Base-by-base conservation (phyloP, 1,284 basidiomycete species). In the Ceratobasidium sp. region DNA sequence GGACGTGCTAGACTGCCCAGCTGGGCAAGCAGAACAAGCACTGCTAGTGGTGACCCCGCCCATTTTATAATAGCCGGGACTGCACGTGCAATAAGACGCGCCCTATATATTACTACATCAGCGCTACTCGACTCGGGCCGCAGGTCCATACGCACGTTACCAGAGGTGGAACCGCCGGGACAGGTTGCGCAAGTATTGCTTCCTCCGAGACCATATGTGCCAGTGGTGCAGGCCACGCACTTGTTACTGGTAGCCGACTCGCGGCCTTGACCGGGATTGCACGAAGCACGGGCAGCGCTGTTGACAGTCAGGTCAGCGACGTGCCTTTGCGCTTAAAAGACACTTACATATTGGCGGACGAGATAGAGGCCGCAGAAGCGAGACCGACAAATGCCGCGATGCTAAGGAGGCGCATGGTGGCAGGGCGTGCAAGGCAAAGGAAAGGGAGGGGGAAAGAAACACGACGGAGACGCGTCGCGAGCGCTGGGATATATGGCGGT, bases 341-440 rank as follows among this genome's bases (percentile, higher is more conserved):
- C 9, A 72, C 54, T 27, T 7, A 72, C 68, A 58, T 9, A 11
- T 41, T 58, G 27, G 51, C 6, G 3, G 56, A 27, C 8, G 54
- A 9, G 27, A 72, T 39, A 24, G 39, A 61, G 24, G 68, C 43
- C 2, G 68, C 46, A 46, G 41, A 56, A 49, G 29, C 68, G 27
- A 61, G 43, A 39, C 43, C 37, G 24, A 22, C 27, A 9, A 51
- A 66, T 14, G 37, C 31, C 22, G 34, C 31, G 22, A 66, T 54
- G 64, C 64, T 66, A 66, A 66, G 34, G 64, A 66, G n/a, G 31
- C 64, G 64, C 64, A 66, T 66, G 6, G 34, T 41, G 24, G 16
- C 31, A 8, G 37, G 31, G n/a, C 46, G 46, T 22, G 11, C 16
- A n/a, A 48, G 22, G 22, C 3, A 11, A 39, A 11, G 11, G 9